Evolutionary conservation across 2,329 filamentous ascomycete species (phyloP), one percentile per base, ranked within the genome.

Genomic region (Apiospora kogelbergensis): DNA sequence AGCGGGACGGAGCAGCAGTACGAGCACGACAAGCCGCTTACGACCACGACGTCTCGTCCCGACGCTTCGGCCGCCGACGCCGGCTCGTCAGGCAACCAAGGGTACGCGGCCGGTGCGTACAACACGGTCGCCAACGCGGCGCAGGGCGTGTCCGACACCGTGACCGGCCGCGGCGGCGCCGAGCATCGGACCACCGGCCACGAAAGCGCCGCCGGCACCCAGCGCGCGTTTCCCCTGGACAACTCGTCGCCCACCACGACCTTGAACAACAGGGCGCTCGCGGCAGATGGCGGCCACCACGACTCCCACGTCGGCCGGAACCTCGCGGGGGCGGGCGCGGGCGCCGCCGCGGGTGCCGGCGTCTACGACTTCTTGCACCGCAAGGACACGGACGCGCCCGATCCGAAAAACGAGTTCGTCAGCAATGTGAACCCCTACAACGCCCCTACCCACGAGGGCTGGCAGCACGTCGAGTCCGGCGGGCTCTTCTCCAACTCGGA

Each of bases 341-440:
- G 60, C 3, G 60, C 40, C 2, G 60, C 6, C 15, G 40, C 63
- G 5, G 37, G 63, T 1, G 17, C 11, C 2, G 41, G 37, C 2
- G 63, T 22, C 11, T 44, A 65, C 22, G 63, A 44, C 10, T 60
- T 60, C 53, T 11, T 65, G 41, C 63, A 65, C 63, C 63, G 63
- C 41, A 41, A 65, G 22, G n/a, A 10, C 3, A 30, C 4, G 17
- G 63, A 44, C 40, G 37, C n/a, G 13, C n/a, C 63, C n/a, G 63
- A 65, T 3, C n/a, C 37, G n/a, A 11, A 9, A 0, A 65, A 65
- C n/a, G 37, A 65, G 63, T 65, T 65, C 37, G 37, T 65, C 41
- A 42, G 37, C 63, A 65, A 65, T 10, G 41, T 26, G 2, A 24
- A 26, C 22, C 63, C 63, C 13, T 44, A 65, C 41, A 65, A 44